phyloP scores from a whole-genome alignment of 345 rosid genomes.

The Murraya paniculata region DNA sequence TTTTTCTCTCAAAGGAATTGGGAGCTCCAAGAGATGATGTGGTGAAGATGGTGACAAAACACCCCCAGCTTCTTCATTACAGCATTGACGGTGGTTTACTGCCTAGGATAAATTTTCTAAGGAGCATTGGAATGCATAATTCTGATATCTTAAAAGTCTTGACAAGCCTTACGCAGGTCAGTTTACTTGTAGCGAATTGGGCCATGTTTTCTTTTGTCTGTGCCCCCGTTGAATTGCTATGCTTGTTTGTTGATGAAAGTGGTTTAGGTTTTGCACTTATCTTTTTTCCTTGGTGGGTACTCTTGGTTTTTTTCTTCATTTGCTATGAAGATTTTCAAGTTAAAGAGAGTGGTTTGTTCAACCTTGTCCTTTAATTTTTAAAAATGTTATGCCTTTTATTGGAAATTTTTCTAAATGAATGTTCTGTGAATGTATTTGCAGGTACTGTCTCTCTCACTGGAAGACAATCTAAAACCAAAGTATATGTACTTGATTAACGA shows the following conservation, averaged over 20 bases:
- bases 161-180: slow-evolving; percentile 94
- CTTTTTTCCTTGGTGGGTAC: neutral
- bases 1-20: slow-evolving; percentile 83
- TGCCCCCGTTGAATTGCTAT: neutral
- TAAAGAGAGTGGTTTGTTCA: neutral
- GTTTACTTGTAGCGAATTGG: slow-evolving; percentile 9
- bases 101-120: slow-evolving; percentile 88
- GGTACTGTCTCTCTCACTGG: slow-evolving; percentile 90
- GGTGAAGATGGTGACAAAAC: slow-evolving; percentile 90
- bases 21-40: slow-evolving; percentile 91
- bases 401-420: neutral
- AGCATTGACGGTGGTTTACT: slow-evolving; percentile 87
- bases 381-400: neutral
- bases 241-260: neutral
- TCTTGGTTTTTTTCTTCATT: neutral
- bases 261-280: neutral
- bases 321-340: neutral
- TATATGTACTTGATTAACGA: slow-evolving; percentile 83
- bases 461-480: slow-evolving; percentile 92
- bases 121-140: slow-evolving; percentile 83
- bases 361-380: neutral
- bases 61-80: slow-evolving; percentile 94
- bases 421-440: slow-evolving; percentile 27
- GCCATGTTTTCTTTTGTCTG: neutral
- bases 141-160: slow-evolving; percentile 89